Evolutionary conservation across 345 rosid species (phyloP).

Genomic region (Eutrema heterophyllum): DNA sequence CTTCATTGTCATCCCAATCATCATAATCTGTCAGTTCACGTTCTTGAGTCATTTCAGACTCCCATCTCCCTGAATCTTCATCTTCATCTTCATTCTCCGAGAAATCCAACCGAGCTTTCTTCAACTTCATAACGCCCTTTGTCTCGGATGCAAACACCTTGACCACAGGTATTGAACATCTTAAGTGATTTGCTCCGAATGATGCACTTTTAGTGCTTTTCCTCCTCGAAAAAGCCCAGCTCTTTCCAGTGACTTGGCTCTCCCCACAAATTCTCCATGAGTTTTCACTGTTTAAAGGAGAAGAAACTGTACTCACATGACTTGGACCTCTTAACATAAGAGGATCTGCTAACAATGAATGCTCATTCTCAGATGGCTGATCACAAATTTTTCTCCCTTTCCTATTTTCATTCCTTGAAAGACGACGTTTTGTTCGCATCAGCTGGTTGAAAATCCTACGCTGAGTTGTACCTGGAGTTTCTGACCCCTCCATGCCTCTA

Average conservation of each 20-base stretch:
- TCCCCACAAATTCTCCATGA: conserved; percentile 33
- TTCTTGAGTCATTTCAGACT: conserved; percentile 42
- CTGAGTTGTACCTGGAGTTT: conserved; percentile 30
- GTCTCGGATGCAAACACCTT: conserved; percentile 40
- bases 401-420: conserved; percentile 38
- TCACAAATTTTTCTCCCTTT: conserved; percentile 36
- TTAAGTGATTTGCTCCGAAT: conserved; percentile 25
- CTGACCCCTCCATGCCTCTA: conserved; percentile 31
- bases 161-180: conserved; percentile 2
- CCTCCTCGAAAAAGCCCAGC: conserved; percentile 8
- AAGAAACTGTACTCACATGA: conserved; percentile 32
- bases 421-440: conserved; percentile 50
- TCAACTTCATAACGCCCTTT: conserved; percentile 12
- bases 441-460: conserved; percentile 45
- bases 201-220: conserved; percentile 2
- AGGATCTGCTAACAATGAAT: conserved; percentile 34
- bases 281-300: conserved; percentile 32
- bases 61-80: conserved; percentile 32
- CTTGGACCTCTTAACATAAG: conserved; percentile 34
- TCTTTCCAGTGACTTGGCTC: conserved; percentile 18
- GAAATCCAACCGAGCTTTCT: conserved; percentile 35
- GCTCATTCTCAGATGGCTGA: conserved; percentile 42
- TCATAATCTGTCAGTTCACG: conserved; percentile 31
- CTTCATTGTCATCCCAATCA: conserved; percentile 27
- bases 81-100: conserved; percentile 32